A percentile compares a stretch with the other conserved stretches of the same genome.
Evolutionary conservation across 768 basidiomycete genomes (phyloP).

Genomic region (Cystobasidium ongulense): DNA sequence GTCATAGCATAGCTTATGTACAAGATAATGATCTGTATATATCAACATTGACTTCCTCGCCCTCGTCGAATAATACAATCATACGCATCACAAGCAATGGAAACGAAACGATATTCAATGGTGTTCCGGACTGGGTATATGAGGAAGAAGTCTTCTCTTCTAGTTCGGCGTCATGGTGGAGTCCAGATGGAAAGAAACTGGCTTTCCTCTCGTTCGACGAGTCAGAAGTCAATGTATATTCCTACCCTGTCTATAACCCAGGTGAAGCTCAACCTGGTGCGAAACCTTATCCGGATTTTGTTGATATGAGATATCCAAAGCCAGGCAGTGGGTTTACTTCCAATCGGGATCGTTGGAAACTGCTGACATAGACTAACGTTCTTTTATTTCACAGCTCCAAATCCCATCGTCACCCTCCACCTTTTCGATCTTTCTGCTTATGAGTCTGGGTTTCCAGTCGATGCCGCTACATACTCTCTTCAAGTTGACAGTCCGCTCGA

Average conservation of each 20-base stretch:
- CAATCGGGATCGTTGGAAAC: neutral
- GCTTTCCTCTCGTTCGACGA: constrained; percentile 86
- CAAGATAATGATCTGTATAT: constrained; percentile 81
- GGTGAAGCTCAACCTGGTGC: constrained; percentile 23
- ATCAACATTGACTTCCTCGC: constrained; percentile 43
- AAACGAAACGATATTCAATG: constrained; percentile 76
- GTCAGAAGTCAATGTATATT: constrained; percentile 73
- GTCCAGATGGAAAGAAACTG: constrained; percentile 61
- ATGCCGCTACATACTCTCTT: neutral
- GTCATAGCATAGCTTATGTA: constrained; percentile 77
- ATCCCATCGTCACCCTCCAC: constrained; percentile 73
- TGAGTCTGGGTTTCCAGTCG: constrained; percentile 49
- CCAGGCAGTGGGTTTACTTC: constrained; percentile 57
- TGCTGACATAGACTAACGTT: neutral
- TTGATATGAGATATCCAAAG: constrained; percentile 71
- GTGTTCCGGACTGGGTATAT: constrained; percentile 96
- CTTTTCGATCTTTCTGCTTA: constrained; percentile 68
- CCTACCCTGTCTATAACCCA: constrained; percentile 76
- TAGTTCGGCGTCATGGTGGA: constrained; percentile 82
- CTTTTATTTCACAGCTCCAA: constrained; percentile 46
- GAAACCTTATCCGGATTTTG: constrained; percentile 32
- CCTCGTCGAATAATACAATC: constrained; percentile 35
- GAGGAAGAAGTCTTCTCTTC: constrained; percentile 77
- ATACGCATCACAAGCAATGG: constrained; percentile 76
- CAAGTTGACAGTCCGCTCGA: neutral